Evolutionary conservation across 202 grass and related monocot genomes (phyloP).

Genomic region (Bolboschoenoplectus hybrid): DNA sequence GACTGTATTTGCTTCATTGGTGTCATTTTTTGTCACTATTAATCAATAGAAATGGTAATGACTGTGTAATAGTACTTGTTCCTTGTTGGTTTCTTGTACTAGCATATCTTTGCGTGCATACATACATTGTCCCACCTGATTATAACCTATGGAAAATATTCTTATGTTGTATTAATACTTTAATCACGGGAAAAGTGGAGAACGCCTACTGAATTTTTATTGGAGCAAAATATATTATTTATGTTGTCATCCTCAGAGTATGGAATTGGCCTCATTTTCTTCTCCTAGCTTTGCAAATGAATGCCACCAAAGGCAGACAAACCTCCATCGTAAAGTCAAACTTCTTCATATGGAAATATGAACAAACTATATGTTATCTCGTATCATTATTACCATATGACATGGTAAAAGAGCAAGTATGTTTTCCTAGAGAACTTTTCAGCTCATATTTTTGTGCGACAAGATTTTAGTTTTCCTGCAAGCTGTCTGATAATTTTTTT

Average conservation of each 20-base stretch:
- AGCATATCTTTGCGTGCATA: not conserved
- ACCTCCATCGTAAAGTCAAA: not conserved
- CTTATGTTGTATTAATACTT: not conserved
- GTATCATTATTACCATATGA: not conserved
- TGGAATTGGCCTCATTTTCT: conserved; percentile 61
- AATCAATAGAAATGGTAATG: not conserved
- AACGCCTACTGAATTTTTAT: not conserved
- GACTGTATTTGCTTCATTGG: not conserved
- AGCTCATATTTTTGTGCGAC: not conserved
- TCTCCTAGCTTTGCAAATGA: conserved; percentile 23
- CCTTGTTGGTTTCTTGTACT: not conserved
- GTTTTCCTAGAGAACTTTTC: not conserved
- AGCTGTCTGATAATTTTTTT: not conserved
- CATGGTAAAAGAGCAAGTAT: not conserved
- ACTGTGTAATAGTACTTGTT: not conserved
- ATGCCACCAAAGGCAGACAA: not conserved
- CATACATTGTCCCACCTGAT: not conserved
- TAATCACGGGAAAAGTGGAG: not conserved
- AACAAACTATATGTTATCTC: not conserved
- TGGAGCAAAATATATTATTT: not conserved
- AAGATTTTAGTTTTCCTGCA: conserved; percentile 10
- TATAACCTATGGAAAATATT: not conserved
- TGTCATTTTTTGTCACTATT: not conserved
- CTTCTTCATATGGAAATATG: not conserved
- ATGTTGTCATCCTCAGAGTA: conserved; percentile 58